Evolutionary conservation across 345 rosid species (phyloP).

Genomic region (Populus deltoides): DNA sequence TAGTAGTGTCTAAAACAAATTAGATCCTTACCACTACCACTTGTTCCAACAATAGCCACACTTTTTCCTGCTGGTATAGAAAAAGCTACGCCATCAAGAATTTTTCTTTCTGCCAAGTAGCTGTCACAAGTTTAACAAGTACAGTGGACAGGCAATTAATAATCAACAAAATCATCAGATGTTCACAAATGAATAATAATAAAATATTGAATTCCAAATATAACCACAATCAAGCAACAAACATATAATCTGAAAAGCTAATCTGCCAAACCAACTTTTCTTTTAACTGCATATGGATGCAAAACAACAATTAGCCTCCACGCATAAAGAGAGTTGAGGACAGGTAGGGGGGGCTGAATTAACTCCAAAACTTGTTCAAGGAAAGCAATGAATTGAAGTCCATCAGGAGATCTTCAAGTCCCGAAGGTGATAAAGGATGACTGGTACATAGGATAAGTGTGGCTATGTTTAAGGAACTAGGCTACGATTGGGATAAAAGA

Average conservation of each 20-base stretch:
- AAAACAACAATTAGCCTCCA: neutral
- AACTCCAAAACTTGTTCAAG: neutral
- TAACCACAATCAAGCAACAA: neutral
- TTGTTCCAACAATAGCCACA: slow-evolving; percentile 98
- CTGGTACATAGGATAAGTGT: neutral
- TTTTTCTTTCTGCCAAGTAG: slow-evolving; percentile 78
- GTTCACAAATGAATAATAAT: neutral
- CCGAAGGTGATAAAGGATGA: neutral
- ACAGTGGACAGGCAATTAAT: slow-evolving; percentile 13
- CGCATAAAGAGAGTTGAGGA: neutral
- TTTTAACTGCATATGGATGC: neutral
- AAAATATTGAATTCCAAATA: slow-evolving; percentile 2
- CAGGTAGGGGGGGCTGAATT: neutral
- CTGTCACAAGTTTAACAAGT: slow-evolving; percentile 43
- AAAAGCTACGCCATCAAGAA: slow-evolving; percentile 89
- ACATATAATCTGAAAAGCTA: neutral
- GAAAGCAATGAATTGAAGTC: neutral
- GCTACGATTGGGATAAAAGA: neutral
- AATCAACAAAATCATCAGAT: neutral
- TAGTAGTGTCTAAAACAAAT: neutral
- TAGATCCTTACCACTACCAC: slow-evolving; percentile 80
- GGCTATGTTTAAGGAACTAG: neutral
- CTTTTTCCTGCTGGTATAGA: slow-evolving; percentile 89
- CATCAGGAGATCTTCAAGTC: neutral
- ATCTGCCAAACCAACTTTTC: neutral